These are phyloP conservation scores for Hanseniaspora guilliermondii DNA, from an alignment of 805 yeast genomes.

Conservation along the genomic window DNA sequence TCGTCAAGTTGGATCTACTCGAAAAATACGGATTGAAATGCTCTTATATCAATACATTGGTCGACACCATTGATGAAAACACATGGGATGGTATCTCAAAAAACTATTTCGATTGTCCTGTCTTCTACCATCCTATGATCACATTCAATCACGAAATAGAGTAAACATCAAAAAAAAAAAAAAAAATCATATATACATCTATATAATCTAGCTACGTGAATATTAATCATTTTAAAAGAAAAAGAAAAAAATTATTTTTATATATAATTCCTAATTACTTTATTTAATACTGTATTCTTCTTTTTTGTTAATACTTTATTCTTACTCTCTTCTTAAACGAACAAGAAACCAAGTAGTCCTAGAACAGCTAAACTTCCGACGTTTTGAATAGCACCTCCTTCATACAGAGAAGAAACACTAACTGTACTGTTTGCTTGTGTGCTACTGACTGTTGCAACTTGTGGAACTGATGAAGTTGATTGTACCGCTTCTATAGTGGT, in stretches of 20 bases:
- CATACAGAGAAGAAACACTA: background rate
- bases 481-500: constrained; percentile 9
- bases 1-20: constrained; percentile 62
- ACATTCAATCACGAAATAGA: constrained; percentile 16
- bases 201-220: too few species aligned
- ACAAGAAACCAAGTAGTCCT: background rate
- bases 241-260: background rate
- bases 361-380: constrained; percentile 2
- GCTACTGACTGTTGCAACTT: background rate
- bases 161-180: background rate
- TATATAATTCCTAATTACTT: background rate
- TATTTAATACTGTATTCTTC: background rate
- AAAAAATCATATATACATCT: background rate
- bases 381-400: background rate
- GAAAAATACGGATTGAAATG: constrained; percentile 64
- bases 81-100: constrained; percentile 27
- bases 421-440: background rate
- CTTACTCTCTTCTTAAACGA: background rate
- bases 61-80: constrained; percentile 20
- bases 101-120: constrained; percentile 26
- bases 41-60: constrained; percentile 31
- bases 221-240: too few species aligned
- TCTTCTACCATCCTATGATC: constrained; percentile 27
- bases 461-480: background rate
- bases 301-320: background rate